A percentile compares a stretch with the other conserved stretches of the same genome.
These are phyloP conservation scores for Raffaelea arxii DNA, from an alignment of 2,329 filamentous ascomycete genomes.

Conservation along the genomic window DNA sequence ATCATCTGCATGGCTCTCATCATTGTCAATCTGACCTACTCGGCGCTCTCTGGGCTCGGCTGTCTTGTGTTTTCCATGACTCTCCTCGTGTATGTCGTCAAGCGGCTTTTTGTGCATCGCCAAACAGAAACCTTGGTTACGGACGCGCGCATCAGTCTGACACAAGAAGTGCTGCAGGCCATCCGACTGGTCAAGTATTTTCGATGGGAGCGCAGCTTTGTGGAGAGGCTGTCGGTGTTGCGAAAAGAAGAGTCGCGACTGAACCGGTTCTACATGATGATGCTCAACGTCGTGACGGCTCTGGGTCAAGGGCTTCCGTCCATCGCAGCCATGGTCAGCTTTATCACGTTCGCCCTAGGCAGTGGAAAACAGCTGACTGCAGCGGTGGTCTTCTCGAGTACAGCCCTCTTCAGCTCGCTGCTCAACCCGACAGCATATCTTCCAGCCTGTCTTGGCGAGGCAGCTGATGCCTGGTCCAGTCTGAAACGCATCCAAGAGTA, in stretches of 20 bases:
- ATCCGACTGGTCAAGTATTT: conserved; percentile 96
- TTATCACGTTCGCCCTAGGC: conserved; percentile 71
- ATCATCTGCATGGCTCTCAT: conserved; percentile 71
- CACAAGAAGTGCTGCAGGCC: conserved; percentile 83
- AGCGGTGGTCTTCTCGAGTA: conserved; percentile 79
- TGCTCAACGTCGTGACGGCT: conserved; percentile 77
- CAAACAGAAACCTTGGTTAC: conserved; percentile 84
- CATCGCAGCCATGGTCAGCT: conserved; percentile 90
- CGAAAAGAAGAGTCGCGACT: conserved; percentile 66
- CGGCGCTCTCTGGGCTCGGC: conserved; percentile 77
- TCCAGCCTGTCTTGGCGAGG: conserved; percentile 78
- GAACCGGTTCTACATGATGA: conserved; percentile 72
- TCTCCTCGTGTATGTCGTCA: conserved; percentile 65
- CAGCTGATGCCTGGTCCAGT: conserved; percentile 82
- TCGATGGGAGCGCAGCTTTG: conserved; percentile 85
- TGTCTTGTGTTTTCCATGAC: conserved; percentile 72
- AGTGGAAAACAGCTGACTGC: conserved; percentile 60
- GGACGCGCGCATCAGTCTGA: conserved; percentile 82
- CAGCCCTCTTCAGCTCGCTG: conserved; percentile 87
- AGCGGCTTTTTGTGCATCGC: conserved; percentile 64
- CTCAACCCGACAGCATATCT: conserved; percentile 83
- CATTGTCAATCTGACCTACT: conserved; percentile 80
- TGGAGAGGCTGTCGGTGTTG: conserved; percentile 65
- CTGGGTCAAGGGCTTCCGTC: conserved; percentile 79
- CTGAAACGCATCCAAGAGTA: conserved; percentile 81